A percentile compares a stretch with the other conserved stretches of the same genome.
These are phyloP conservation scores for Pythium scleroteichum DNA, from an alignment of 352 stramenopile species.

Conservation along the genomic window DNA sequence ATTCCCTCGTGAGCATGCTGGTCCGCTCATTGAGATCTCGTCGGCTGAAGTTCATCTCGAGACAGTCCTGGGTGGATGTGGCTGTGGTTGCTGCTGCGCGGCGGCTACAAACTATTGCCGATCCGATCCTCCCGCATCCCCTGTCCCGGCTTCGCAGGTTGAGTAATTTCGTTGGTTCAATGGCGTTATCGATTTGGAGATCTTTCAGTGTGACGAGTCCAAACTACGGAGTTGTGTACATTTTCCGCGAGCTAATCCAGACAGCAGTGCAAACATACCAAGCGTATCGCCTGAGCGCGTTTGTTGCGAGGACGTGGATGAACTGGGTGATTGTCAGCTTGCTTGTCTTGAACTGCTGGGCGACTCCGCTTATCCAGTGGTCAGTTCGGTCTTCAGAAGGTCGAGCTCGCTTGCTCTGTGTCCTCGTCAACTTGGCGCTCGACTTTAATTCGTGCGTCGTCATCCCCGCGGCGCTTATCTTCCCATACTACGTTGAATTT, in stretches of 20 bases:
- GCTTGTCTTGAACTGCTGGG: constrained; percentile 36
- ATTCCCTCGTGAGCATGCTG: constrained; percentile 4
- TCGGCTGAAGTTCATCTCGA: no score
- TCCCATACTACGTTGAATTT: constrained; percentile 28
- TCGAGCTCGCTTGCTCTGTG: constrained; percentile 11
- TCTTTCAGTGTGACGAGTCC: constrained; percentile 17
- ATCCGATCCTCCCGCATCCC: not conserved
- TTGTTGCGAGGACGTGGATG: constrained; percentile 27
- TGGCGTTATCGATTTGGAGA: constrained; percentile 2
- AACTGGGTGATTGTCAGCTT: constrained; percentile 23
- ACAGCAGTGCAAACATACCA: constrained; percentile 31
- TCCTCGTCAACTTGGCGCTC: constrained; percentile 19
- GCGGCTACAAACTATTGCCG: no score
- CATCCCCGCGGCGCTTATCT: constrained; percentile 23
- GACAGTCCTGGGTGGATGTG: no score
- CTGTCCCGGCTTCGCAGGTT: not conserved
- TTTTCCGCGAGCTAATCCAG: constrained; percentile 30
- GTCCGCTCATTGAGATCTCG: not conserved
- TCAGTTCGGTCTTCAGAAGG: not conserved
- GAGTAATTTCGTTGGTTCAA: not conserved
- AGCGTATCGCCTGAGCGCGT: constrained; percentile 27
- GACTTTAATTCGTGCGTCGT: constrained; percentile 29
- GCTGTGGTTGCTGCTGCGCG: no score
- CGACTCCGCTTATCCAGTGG: constrained; percentile 24
- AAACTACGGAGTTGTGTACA: constrained; percentile 28